These are phyloP conservation scores for Teunomyces aglyptinius DNA, from an alignment of 805 yeast genomes.

Conservation along the genomic window DNA sequence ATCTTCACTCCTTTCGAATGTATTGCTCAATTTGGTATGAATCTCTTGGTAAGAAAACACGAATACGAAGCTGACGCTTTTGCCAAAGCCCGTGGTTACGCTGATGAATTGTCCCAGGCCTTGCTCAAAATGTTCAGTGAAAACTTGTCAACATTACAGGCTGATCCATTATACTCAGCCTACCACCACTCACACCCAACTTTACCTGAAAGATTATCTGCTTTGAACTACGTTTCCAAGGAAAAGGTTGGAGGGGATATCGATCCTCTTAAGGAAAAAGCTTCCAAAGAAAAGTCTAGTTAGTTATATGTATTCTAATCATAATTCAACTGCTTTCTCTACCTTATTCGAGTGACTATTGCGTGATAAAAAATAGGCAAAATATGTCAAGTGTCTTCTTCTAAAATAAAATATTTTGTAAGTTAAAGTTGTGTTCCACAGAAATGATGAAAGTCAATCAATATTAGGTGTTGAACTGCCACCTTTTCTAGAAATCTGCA, in stretches of 20 bases:
- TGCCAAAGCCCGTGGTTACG: constrained; percentile 74
- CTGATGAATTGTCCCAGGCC: constrained; percentile 64
- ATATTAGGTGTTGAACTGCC: no score
- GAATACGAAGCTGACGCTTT: constrained; percentile 93
- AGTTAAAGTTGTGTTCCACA: no score
- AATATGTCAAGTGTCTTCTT: no score
- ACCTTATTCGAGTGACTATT: no score
- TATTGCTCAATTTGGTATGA: constrained; percentile 60
- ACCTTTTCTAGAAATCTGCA: no score
- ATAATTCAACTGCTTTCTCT: no score
- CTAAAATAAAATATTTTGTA: no score
- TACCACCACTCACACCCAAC: constrained; percentile 92
- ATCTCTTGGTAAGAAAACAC: constrained; percentile 74
- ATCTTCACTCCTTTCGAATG: constrained; percentile 76
- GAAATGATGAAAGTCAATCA: no score
- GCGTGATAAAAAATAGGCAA: no score
- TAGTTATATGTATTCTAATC: no score
- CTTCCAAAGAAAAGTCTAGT: no score
- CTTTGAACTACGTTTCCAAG: constrained; percentile 54
- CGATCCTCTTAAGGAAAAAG: no score
- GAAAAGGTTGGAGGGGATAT: constrained; percentile 28
- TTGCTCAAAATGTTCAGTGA: constrained; percentile 75
- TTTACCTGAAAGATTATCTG: constrained; percentile 80
- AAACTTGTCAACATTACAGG: constrained; percentile 82
- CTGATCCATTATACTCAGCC: constrained; percentile 85